Base-by-base conservation (phyloP, 163 green algal genomes). In the Scenedesmus sp. region DNA sequence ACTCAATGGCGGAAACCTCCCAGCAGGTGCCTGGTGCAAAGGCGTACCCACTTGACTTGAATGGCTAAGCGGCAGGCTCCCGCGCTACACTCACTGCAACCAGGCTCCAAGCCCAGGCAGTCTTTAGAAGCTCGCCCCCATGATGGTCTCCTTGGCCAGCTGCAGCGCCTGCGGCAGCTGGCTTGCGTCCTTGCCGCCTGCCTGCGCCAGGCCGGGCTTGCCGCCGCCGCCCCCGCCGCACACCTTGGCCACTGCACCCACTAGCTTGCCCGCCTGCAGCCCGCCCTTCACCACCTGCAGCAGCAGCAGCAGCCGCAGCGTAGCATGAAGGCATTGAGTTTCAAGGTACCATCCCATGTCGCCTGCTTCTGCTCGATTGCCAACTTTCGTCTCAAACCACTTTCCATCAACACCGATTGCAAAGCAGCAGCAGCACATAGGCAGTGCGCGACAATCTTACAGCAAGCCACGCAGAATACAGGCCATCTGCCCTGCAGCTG, bases 211-310 rank as follows among this genome's bases (percentile, higher is more conserved):
- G 56, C 95, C 96, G 1, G 98, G 97, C 91, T 97, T 96, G 26
- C 98, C 98, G 16, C 98, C 98, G 20, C 98, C 98, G 2, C 97
- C 97, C 10, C 98, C 98, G 5, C 97, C 97, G 91, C 97, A 99
- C 59, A 98, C 88, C 94, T 98, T 98, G 56, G 98, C 98, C 54
- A 99, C 93, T 15, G 91, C 91, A 8, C 97, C 97, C 23, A 99
- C 94, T 62, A 99, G 94, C 89, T 98, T 97, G 84, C 98, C 98
- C 15, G 98, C 98, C 64, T 99, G 94, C 46, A 98, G 67, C 0
- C 96, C 95, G 9, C 46, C 84, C 73, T 94, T 94, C 16, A 98
- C 95, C 2, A 96, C 94, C 86, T 94, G 87, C 59, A 88, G 26
- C n/a, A 59, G 60, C 70, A 74, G 73, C 66, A 86, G 13, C 34